A percentile compares a stretch with the other conserved stretches of the same genome.
Evolutionary conservation across 176 grass and related monocot species (phyloP).

Genomic region (Zea mays): Zm-B73-REFERENCE-NAM-5.0 NC_050100.1:45329001-45329500

Average conservation of each 20-base stretch:
- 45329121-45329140: too few species aligned
- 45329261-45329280: slow-evolving; percentile 81
- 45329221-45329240: slow-evolving; percentile 89
- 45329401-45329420: slow-evolving; percentile 61
- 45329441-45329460: slow-evolving; percentile 79
- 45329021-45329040: too few species aligned
- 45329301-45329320: slow-evolving; percentile 84
- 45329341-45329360: slow-evolving; percentile 16
- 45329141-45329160: slow-evolving; percentile 56
- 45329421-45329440: slow-evolving; percentile 78
- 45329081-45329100: too few species aligned
- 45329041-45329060: too few species aligned
- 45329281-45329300: slow-evolving; percentile 91
- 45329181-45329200: slow-evolving; percentile 86
- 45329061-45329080: too few species aligned
- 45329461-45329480: slow-evolving; percentile 79
- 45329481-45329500: slow-evolving; percentile 84
- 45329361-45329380: slow-evolving; percentile 20
- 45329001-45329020: too few species aligned
- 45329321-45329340: slow-evolving; percentile 35
- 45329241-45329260: slow-evolving; percentile 80
- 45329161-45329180: slow-evolving; percentile 95
- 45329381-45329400: slow-evolving; percentile 56
- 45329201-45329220: slow-evolving; percentile 86
- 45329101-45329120: too few species aligned